Conservation (phyloP, 805 yeast genomes). For the Starmerella lactis-condensi region DNA sequence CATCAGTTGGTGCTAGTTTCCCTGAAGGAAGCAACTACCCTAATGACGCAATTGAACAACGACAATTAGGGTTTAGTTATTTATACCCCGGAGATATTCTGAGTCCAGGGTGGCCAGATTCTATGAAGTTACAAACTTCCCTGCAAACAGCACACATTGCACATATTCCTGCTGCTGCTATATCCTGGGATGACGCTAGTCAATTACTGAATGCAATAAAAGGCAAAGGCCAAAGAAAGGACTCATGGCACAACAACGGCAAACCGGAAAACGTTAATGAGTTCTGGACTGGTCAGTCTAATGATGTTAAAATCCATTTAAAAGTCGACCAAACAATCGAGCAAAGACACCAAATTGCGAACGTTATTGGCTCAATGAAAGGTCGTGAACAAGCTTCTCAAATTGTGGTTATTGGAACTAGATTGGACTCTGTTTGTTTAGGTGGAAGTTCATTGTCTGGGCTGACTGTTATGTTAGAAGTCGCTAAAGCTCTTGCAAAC, state of each 20-base stretch:
- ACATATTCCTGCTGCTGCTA: constrained; percentile 56
- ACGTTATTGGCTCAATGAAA: constrained; percentile 54
- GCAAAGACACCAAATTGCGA: constrained; percentile 49
- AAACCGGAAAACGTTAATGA: constrained; percentile 20
- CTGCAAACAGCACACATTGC: constrained; percentile 41
- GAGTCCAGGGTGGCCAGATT: constrained; percentile 56
- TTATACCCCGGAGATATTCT: constrained; percentile 59
- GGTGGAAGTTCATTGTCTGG: constrained; percentile 67
- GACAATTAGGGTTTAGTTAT: constrained; percentile 28
- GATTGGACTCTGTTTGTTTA: constrained; percentile 54
- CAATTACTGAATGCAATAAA: constrained; percentile 25
- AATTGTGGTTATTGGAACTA: constrained; percentile 64
- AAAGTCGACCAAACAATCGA: constrained; percentile 29
- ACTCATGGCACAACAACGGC: constrained; percentile 24
- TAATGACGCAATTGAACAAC: constrained; percentile 33
- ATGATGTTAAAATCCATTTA: constrained; percentile 19
- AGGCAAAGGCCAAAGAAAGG: constrained; percentile 24
- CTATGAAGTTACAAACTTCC: constrained; percentile 25
- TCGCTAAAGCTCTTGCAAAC: constrained; percentile 47
- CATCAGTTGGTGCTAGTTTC: constrained; percentile 11
- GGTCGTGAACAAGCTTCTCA: constrained; percentile 61
- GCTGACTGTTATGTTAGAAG: constrained; percentile 49
- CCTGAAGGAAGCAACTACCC: constrained; percentile 23
- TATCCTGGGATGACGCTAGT: constrained; percentile 54
- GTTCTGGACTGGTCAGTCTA: constrained; percentile 29